Evolutionary conservation across 2,329 filamentous ascomycete species (phyloP), one percentile per base, ranked within the genome.

Genomic region (Aspergillus transmontanensis): DNA sequence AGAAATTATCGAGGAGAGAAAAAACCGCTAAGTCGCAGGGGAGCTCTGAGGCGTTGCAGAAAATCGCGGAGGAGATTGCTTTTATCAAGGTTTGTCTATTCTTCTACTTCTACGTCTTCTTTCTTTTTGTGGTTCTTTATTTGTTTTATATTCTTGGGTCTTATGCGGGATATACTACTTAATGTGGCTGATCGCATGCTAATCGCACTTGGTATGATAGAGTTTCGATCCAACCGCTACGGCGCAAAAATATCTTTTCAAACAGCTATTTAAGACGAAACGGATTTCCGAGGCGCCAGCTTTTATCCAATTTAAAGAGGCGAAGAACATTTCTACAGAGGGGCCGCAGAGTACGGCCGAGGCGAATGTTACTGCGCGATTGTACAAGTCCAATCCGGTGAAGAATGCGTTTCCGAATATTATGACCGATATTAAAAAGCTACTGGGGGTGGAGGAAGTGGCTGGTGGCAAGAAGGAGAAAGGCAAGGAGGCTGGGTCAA

Each of bases 331-430:
- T 66, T 34, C 72, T 9, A 62, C 74, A 4, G 73, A 79, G 16
- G 73, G 79, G 7, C 74, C 79, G 21, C 73, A 76, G 56, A 82
- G 83, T 62, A 66, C 77, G 0, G 82, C 84, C 1, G 79, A 82
- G 58, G 78, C 85, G 21, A 89, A 89, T 75, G 86, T 89, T 16
- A 78, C 82, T 54, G 87, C 85, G 16, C 76, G 87, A 58, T 67
- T 89, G 58, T 88, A 85, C 71, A 89, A 87, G 64, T 86, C 86
- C 16, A 84, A 81, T 59, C 85, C 85, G 0, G 85, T 88, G 14
- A 85, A 84, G 72, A 82, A 84, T 66, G 84, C 81, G 2, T 73
- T 88, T 50, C 80, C 82, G 26, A 79, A 79, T 41, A 77, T 84
- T 30, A 74, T 83, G 71, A 71, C 72, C 43, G 78, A 73, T 21